phyloP scores from a whole-genome alignment of 2,329 filamentous ascomycete genomes.

The Alternaria infectoria region DNA sequence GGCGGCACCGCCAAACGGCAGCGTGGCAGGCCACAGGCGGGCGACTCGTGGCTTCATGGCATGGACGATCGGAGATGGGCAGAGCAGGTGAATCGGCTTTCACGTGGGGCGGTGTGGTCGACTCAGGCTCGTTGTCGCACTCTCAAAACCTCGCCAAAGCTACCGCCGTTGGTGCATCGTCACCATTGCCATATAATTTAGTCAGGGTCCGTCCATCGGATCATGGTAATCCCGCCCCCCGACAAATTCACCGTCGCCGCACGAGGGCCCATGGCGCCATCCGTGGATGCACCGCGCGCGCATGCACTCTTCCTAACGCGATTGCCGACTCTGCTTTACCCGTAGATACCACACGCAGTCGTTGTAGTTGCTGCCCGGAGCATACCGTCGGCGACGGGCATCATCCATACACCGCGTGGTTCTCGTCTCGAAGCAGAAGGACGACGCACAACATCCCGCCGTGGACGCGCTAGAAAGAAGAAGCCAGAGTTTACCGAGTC shows the following conservation, averaged over 20 bases:
- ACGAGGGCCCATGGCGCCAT: background rate
- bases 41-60: conserved; percentile 36
- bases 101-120: conserved; percentile 16
- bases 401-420: background rate
- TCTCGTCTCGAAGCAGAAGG: background rate
- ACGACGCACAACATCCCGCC: conserved; percentile 8
- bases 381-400: background rate
- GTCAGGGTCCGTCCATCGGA: conserved; percentile 13
- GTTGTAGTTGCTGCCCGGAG: background rate
- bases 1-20: conserved; percentile 24
- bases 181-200: background rate
- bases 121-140: conserved; percentile 8
- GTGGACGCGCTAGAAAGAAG: background rate
- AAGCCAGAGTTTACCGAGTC: background rate
- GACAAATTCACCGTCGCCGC: background rate
- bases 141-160: conserved; percentile 11
- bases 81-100: conserved; percentile 12
- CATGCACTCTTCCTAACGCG: background rate
- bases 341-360: background rate
- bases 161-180: conserved; percentile 8
- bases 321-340: background rate
- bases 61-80: conserved; percentile 1
- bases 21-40: conserved; percentile 31
- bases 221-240: conserved; percentile 1
- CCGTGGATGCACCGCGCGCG: background rate